These are phyloP conservation scores for Discostella pseudostelligera DNA, from an alignment of 108 stramenopile genomes.

Conservation along the genomic window DNA sequence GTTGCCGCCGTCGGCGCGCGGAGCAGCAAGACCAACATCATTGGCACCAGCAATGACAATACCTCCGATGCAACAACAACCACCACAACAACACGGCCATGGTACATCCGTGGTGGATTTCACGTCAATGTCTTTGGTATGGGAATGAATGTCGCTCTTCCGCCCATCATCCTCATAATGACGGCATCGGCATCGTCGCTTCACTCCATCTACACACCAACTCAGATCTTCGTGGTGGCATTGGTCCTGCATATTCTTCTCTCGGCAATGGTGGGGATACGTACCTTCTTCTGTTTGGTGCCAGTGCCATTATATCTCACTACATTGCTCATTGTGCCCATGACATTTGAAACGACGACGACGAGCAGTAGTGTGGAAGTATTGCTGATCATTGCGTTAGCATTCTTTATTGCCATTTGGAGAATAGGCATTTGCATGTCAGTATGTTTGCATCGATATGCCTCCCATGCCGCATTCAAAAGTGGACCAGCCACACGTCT, in stretches of 20 bases:
- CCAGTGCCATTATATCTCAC: conserved; percentile 43
- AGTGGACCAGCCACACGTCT: conserved; percentile 44
- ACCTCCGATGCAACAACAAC: background rate
- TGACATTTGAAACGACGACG: conserved; percentile 16
- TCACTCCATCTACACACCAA: background rate
- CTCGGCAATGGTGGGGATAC: conserved; percentile 22
- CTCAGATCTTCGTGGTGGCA: conserved; percentile 16
- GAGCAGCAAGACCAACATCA: background rate
- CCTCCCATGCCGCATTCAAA: conserved; percentile 61
- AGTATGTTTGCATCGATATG: conserved; percentile 62
- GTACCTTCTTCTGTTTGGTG: conserved; percentile 46
- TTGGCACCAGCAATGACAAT: background rate
- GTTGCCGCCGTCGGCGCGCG: no score
- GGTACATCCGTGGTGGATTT: conserved; percentile 54
- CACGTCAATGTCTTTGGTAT: conserved; percentile 51
- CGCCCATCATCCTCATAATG: conserved; percentile 28
- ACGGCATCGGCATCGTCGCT: conserved; percentile 5
- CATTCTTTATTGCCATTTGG: conserved; percentile 22
- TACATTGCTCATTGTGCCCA: conserved; percentile 23
- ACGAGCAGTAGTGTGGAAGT: background rate
- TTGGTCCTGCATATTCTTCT: conserved; percentile 14
- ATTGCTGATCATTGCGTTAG: background rate
- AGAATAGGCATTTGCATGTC: conserved; percentile 55
- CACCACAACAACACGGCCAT: conserved; percentile 15
- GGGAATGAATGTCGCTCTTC: conserved; percentile 45